Evolutionary conservation across 495 filamentous ascomycete species (phyloP).

Genomic region (Podospora appendiculata): DNA sequence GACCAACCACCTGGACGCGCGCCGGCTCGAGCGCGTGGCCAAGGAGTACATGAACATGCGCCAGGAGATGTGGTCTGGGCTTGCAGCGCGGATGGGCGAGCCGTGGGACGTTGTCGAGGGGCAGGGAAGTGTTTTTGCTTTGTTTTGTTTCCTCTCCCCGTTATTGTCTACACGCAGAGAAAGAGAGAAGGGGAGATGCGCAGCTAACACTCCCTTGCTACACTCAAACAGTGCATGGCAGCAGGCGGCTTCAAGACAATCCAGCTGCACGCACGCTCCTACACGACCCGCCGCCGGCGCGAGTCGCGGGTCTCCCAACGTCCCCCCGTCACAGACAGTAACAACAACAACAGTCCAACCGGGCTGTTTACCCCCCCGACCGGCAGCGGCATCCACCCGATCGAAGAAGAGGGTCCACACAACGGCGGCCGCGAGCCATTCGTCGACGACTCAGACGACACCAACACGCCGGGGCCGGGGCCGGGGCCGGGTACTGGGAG

Average conservation of each 20-base stretch:
- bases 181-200: background rate
- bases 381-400: too few relatives aligned
- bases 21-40: conserved; percentile 55
- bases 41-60: conserved; percentile 60
- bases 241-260: conserved; percentile 37
- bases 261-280: conserved; percentile 36
- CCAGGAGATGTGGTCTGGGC: conserved; percentile 59
- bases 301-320: background rate
- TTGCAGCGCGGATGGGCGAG: conserved; percentile 55
- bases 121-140: conserved; percentile 43
- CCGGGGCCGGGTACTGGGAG: too few relatives aligned
- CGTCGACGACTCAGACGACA: too few relatives aligned
- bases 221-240: conserved; percentile 38
- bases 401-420: too few relatives aligned
- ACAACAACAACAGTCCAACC: background rate
- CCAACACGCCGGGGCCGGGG: too few relatives aligned
- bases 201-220: background rate
- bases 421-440: too few relatives aligned
- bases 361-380: too few relatives aligned
- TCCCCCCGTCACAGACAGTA: background rate
- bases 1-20: conserved; percentile 55
- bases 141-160: background rate
- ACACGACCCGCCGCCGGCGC: conserved; percentile 36
- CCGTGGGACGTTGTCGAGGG: conserved; percentile 62
- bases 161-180: background rate